A percentile compares a stretch with the other conserved stretches of the same genome.
Evolutionary conservation across 768 basidiomycete species (phyloP).

Genomic region (Galerina sulciceps): DNA sequence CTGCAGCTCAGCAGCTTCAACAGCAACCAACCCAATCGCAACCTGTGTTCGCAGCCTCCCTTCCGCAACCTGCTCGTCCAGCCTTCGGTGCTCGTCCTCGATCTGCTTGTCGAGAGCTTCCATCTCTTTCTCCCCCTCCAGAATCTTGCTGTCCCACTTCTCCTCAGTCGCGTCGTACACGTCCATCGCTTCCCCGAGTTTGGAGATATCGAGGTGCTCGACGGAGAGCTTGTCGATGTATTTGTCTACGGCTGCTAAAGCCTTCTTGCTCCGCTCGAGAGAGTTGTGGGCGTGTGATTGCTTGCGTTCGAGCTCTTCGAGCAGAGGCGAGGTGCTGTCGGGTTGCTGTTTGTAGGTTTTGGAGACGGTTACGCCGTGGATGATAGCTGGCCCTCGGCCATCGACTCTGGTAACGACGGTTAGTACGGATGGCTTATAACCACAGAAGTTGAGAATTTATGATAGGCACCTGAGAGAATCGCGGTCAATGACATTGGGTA

Average conservation of each 20-base stretch:
- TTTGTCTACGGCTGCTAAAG: conserved; percentile 19
- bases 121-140: conserved; percentile 18
- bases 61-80: conserved; percentile 17
- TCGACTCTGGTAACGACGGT: conserved; percentile 35
- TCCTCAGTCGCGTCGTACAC: conserved; percentile 16
- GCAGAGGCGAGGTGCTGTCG: conserved; percentile 23
- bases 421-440: background rate
- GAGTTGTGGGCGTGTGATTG: background rate
- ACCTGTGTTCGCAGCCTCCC: conserved; percentile 8
- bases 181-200: conserved; percentile 17
- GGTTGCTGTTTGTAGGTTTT: background rate
- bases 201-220: conserved; percentile 16
- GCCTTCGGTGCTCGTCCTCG: conserved; percentile 9
- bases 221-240: conserved; percentile 12
- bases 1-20: conserved; percentile 34
- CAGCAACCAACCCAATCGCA: conserved; percentile 35
- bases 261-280: conserved; percentile 15
- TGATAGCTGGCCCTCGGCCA: conserved; percentile 42
- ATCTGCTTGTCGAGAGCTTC: conserved; percentile 17
- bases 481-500: conserved; percentile 36
- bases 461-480: conserved; percentile 38
- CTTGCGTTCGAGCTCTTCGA: conserved; percentile 4
- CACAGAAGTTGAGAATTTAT: background rate
- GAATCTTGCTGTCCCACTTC: conserved; percentile 25
- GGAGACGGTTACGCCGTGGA: conserved; percentile 44